Evolutionary conservation across 1,284 basidiomycete genomes (phyloP).

Genomic region (Irpex rosettiformis): DNA sequence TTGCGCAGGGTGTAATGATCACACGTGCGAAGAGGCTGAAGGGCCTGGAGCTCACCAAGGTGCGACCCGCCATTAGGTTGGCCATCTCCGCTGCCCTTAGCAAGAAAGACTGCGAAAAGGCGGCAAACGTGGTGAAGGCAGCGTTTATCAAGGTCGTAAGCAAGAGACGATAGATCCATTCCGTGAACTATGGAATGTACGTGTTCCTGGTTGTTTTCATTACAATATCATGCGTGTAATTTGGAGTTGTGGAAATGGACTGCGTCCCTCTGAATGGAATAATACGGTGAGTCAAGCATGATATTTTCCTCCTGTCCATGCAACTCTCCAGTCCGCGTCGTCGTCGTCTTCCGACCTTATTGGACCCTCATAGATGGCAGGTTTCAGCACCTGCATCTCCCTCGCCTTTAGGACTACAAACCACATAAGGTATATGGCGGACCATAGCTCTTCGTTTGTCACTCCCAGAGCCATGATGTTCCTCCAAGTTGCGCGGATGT

Average conservation of each 20-base stretch:
- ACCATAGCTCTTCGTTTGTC: neutral
- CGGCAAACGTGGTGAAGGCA: conserved; percentile 71
- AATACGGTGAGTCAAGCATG: neutral
- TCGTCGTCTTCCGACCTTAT: neutral
- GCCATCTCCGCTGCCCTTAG: conserved; percentile 75
- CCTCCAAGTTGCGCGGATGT: neutral
- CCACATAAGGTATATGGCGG: neutral
- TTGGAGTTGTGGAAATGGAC: neutral
- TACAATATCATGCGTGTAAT: neutral
- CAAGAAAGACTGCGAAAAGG: conserved; percentile 91
- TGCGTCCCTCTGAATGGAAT: neutral
- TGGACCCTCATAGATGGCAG: neutral
- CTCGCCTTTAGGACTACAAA: neutral
- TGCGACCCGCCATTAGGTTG: conserved; percentile 85
- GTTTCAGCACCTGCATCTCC: neutral
- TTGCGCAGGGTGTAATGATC: conserved; percentile 77
- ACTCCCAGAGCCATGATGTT: neutral
- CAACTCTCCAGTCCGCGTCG: neutral
- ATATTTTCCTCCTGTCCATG: neutral
- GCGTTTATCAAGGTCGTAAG: conserved; percentile 71
- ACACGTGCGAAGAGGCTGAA: conserved; percentile 79
- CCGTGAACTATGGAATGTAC: conserved; percentile 8
- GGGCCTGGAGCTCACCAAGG: conserved; percentile 81
- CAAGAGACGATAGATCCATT: conserved; percentile 36
- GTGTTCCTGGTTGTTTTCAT: conserved; percentile 1